Percentiles rank a stretch among this genome's conserved stretches.
phyloP scores from a whole-genome alignment of 2,329 filamentous ascomycete genomes.

The Aureobasidium sp. region DNA sequence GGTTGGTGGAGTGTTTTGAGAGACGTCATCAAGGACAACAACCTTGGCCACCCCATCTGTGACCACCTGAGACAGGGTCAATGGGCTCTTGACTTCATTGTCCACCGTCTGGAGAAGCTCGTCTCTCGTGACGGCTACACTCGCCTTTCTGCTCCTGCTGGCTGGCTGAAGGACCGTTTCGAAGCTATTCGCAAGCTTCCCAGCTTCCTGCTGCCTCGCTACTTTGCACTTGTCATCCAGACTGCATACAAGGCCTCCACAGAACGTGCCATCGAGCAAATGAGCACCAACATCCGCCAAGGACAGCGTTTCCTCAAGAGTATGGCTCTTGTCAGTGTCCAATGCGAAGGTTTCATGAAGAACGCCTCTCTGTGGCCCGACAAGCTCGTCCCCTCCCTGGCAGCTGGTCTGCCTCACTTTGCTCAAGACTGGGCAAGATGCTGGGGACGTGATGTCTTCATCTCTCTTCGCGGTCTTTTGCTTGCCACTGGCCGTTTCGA shows the following conservation, averaged over 20 bases:
- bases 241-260: conserved; percentile 82
- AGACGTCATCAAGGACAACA: conserved; percentile 77
- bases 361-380: conserved; percentile 86
- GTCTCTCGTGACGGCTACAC: conserved; percentile 57
- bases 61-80: conserved; percentile 85
- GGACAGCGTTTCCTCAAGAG: conserved; percentile 87
- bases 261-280: conserved; percentile 68
- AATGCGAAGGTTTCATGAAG: conserved; percentile 81
- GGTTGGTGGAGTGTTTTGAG: conserved; percentile 95
- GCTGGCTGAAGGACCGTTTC: conserved; percentile 79
- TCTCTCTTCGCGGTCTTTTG: conserved; percentile 85
- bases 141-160: conserved; percentile 57
- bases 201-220: conserved; percentile 82
- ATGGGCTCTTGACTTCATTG: conserved; percentile 87
- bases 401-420: conserved; percentile 91
- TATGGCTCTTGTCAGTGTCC: conserved; percentile 83
- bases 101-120: conserved; percentile 65
- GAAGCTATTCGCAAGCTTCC: conserved; percentile 79
- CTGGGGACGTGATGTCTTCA: conserved; percentile 97
- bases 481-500: conserved; percentile 81
- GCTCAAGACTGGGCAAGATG: conserved; percentile 89
- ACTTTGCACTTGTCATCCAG: conserved; percentile 83
- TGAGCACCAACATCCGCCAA: conserved; percentile 67
- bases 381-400: conserved; percentile 76
- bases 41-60: conserved; percentile 87